Evolutionary conservation across 192 early-diverging fungal genomes (phyloP), one percentile per base, ranked within the genome.

Genomic region (Cetraspora pellucida): DNA sequence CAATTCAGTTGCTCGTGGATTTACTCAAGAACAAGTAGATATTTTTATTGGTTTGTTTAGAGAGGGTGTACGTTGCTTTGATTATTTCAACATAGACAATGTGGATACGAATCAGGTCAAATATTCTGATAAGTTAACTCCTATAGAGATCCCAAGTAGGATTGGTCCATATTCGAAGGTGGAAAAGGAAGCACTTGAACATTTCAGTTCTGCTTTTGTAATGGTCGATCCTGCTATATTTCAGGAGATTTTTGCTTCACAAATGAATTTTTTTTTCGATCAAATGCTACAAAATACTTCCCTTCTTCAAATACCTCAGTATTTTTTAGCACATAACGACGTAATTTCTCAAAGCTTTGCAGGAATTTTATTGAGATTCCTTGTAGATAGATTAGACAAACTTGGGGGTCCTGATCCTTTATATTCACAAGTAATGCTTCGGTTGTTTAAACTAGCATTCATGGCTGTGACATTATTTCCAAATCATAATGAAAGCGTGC

Each of bases 391-490:
- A 13, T 82, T 97, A 47, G 92, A 93, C 49, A 85, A 87, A 50
- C 80, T 96, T 9, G 93, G 94, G n/a, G 89, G 87, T 11, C 80
- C 85, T 27, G 90, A 93, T 70, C 75, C 85, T 7, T 82, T 86
- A 16, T 86, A 87, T 69, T 89, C 94, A 8, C 83, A 83, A 0
- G 88, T 93, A 6, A 93, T 97, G 88, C 86, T 99, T 75, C 87
- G 94, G 43, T 84, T 98, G 21, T 99, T 98, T 87, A 97, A 97
- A 77, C 79, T 97, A 21, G 90, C 95, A 0, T 98, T 99, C 78
- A 90, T 95, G 90, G 93, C 98, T 44, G 90, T 98, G 31, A 94
- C 92, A 27, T 78, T 93, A 21, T 97, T 95, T 77, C 98, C 97
- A 3, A 91, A 95, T 59, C 87, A 91, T 19, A 97, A 98, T 81